These are phyloP conservation scores for Globisporangium heterothallicum DNA, from an alignment of 352 stramenopile genomes.

Conservation along the genomic window DNA sequence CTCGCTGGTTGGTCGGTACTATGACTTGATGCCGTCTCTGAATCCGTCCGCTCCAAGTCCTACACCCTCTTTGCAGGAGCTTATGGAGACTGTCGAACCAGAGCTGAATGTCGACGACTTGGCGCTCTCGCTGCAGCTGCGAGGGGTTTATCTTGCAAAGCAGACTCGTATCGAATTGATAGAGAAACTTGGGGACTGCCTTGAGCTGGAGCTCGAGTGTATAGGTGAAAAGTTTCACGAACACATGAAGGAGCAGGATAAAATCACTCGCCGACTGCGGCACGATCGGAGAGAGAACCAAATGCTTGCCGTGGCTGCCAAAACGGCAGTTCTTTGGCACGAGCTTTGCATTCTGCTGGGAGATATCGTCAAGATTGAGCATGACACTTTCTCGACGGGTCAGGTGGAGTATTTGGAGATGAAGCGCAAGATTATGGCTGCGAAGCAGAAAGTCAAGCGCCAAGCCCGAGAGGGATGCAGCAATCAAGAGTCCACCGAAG, in stretches of 20 bases:
- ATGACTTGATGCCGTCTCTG: slow-evolving; percentile 30
- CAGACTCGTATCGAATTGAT: slow-evolving; percentile 51
- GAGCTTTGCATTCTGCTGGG: slow-evolving; percentile 40
- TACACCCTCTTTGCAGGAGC: slow-evolving; percentile 20
- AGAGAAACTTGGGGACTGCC: slow-evolving; percentile 46
- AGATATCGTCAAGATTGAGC: slow-evolving; percentile 33
- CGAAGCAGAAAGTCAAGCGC: slow-evolving; percentile 55
- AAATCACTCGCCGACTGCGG: slow-evolving; percentile 34
- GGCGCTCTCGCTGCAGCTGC: slow-evolving; percentile 51
- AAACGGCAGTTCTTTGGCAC: slow-evolving; percentile 41
- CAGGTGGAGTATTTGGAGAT: slow-evolving; percentile 53
- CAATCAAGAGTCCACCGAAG: neutral
- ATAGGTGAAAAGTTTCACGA: slow-evolving; percentile 53
- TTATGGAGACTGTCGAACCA: slow-evolving; percentile 59
- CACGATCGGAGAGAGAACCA: slow-evolving; percentile 44
- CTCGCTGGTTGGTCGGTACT: slow-evolving; percentile 46
- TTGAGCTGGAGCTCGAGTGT: slow-evolving; percentile 66
- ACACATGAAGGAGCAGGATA: slow-evolving; percentile 68
- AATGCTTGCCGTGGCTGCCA: slow-evolving; percentile 26
- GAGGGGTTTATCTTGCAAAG: slow-evolving; percentile 53
- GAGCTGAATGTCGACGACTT: slow-evolving; percentile 65
- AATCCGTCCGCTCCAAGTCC: slow-evolving; percentile 12
- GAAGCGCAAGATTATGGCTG: slow-evolving; percentile 42
- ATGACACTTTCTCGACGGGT: slow-evolving; percentile 27
- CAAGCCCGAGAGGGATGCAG: slow-evolving; percentile 44